Evolutionary conservation across 495 filamentous ascomycete species (phyloP), one percentile per base, ranked within the genome.

Genomic region (Staphylotrichum longicolle): DNA sequence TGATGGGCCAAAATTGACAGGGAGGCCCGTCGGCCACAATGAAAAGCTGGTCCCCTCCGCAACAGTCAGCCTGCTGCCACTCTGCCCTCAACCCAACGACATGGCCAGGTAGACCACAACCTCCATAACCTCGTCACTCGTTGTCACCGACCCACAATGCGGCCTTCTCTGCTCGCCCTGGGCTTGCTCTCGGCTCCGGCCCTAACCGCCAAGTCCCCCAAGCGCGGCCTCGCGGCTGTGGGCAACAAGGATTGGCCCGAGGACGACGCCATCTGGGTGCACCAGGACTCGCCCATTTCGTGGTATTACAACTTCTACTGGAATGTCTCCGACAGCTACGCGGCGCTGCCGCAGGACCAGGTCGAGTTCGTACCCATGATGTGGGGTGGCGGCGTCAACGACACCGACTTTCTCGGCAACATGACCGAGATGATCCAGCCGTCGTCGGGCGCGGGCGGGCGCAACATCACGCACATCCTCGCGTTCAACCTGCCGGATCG

Each of bases 231-330:
- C 57, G 74, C 82, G 63, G 83, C 84, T 66, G 72, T 86, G 52
- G 71, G 80, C 41, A 74, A 65, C 10, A 40, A 64, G 0, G 58
- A 73, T 7, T 70, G 78, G 62, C 75, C 78, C 27, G 40, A 58
- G 4, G 85, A 88, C 67, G 81, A 85, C 69, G 55, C 70, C 1
- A 73, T 81, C 46, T 87, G 83, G 82, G 67, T 73, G 45, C 58
- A 66, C 4, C 42, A 68, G 5, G 62, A 53, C 30, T 57, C 52
- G 76, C 74, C 40, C 79, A 81, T 61, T 63, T 89, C 82, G 7
- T 89, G 86, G 87, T 89, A 89, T 73, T 87, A 88, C 78, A 88
- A 87, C 75, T 89, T 88, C 73, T 62, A 63, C 7, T 68, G 72
- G 46, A 64, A 68, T 14, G 80, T 80, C 32, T 77, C 84, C 0